Conservation (phyloP, 345 rosid species). For the Lagerstroemia speciosa region DNA sequence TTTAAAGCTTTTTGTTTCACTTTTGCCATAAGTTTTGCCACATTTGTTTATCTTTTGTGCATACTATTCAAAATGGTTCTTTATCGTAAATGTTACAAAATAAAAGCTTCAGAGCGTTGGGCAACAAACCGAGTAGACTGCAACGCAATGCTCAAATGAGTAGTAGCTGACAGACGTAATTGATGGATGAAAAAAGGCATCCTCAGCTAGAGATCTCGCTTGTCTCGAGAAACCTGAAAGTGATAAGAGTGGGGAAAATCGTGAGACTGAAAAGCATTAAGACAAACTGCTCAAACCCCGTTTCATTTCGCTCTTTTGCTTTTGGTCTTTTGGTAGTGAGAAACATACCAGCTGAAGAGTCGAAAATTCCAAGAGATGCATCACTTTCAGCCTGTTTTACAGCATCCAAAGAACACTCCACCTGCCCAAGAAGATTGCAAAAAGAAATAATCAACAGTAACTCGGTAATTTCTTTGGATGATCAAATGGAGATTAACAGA, state of each 20-base stretch:
- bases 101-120: background rate
- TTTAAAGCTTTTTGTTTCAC: too few relatives aligned
- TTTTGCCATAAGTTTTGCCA: too few relatives aligned
- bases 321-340: background rate
- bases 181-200: slow-evolving; percentile 89
- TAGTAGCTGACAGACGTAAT: slow-evolving; percentile 93
- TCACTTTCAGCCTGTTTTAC: slow-evolving; percentile 60
- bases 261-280: slow-evolving; percentile 4
- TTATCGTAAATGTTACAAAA: background rate
- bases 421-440: slow-evolving; percentile 33
- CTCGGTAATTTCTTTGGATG: too few relatives aligned
- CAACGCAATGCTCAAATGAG: slow-evolving; percentile 96
- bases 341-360: slow-evolving; percentile 61
- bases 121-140: slow-evolving; percentile 80
- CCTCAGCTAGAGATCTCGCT: slow-evolving; percentile 90
- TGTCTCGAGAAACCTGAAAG: slow-evolving; percentile 65
- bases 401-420: slow-evolving; percentile 71
- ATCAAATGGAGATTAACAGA: background rate
- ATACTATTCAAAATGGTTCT: too few relatives aligned
- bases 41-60: background rate
- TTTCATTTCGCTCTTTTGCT: background rate
- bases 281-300: background rate
- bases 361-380: slow-evolving; percentile 58
- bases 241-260: slow-evolving; percentile 8
- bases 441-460: background rate